These are phyloP conservation scores for Botrytis hyacinthi DNA, from an alignment of 2,329 filamentous ascomycete genomes.

Conservation along the genomic window DNA sequence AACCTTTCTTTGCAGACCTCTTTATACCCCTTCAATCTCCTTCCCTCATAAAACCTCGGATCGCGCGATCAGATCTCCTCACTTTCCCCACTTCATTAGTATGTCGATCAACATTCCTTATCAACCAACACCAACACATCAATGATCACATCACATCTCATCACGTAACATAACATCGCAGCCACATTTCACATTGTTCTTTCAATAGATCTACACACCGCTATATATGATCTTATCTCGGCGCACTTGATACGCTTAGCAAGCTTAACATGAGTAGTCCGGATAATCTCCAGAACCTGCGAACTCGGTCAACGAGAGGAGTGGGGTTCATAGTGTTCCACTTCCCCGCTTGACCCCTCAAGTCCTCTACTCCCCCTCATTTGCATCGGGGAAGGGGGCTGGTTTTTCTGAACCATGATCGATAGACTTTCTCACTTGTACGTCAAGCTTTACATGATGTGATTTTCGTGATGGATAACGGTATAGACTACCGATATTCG, in stretches of 20 bases:
- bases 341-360: neutral
- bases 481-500: neutral
- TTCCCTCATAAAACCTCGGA: neutral
- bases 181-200: neutral
- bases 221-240: neutral
- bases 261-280: neutral
- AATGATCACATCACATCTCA: neutral
- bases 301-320: neutral
- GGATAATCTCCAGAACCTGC: neutral
- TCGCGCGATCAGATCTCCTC: neutral
- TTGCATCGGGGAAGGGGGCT: neutral
- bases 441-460: neutral
- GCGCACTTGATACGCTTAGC: neutral
- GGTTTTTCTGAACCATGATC: neutral
- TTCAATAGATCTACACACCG: constrained; percentile 1
- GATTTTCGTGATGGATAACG: neutral
- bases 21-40: neutral
- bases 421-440: neutral
- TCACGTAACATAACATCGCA: neutral
- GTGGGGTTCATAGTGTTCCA: neutral
- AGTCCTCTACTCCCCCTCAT: neutral
- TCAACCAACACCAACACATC: neutral
- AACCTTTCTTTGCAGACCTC: neutral
- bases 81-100: constrained; percentile 1
- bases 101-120: neutral